Percentiles rank a stretch among this genome's conserved stretches.
These are phyloP conservation scores for Teunomyces funiuensis DNA, from an alignment of 805 yeast species.

Conservation along the genomic window DNA sequence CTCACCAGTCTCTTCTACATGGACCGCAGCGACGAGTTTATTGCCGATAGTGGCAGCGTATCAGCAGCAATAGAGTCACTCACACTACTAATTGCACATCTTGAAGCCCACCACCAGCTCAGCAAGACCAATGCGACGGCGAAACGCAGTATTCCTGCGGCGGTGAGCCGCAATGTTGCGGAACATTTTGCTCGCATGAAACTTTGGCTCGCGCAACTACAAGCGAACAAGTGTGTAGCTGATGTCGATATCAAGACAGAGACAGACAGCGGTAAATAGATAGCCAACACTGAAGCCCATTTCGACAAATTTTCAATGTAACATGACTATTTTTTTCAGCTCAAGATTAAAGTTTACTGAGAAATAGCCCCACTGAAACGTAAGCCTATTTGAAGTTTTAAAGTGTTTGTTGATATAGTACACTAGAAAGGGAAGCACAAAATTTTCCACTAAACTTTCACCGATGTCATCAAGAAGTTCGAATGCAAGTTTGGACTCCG, in stretches of 20 bases:
- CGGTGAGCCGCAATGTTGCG: slow-evolving; percentile 9
- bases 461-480: slow-evolving; percentile 1
- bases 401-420: too few relatives aligned
- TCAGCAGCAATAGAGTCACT: slow-evolving; percentile 7
- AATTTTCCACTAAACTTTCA: background rate
- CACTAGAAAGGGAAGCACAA: too few relatives aligned
- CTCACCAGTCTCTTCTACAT: slow-evolving; percentile 51
- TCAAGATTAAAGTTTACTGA: too few relatives aligned
- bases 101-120: slow-evolving; percentile 30
- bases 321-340: too few relatives aligned
- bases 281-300: too few relatives aligned
- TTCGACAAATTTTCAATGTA: too few relatives aligned
- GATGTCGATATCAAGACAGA: background rate
- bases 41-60: slow-evolving; percentile 14
- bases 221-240: background rate
- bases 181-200: slow-evolving; percentile 1
- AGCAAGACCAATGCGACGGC: slow-evolving; percentile 36
- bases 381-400: too few relatives aligned
- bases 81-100: slow-evolving; percentile 21
- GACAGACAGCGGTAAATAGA: background rate
- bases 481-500: slow-evolving; percentile 1
- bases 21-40: slow-evolving; percentile 24
- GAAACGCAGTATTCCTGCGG: slow-evolving; percentile 31
- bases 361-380: too few relatives aligned
- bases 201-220: background rate